These are phyloP conservation scores for Candida andamanensis DNA, from an alignment of 805 yeast species.

Conservation along the genomic window DNA sequence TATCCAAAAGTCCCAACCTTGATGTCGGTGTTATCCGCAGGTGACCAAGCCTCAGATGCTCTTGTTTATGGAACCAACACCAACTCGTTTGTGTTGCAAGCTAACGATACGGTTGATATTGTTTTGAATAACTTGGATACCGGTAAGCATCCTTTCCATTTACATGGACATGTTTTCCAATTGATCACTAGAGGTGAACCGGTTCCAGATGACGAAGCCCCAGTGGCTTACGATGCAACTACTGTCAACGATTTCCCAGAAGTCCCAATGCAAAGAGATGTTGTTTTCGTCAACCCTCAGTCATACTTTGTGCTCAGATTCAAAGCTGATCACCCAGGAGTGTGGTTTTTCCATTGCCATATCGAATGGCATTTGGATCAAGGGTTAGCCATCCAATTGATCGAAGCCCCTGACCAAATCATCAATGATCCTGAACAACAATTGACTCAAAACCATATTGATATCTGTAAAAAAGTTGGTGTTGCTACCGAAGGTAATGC, in stretches of 20 bases:
- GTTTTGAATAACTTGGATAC: constrained; percentile 77
- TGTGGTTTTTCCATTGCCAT: constrained; percentile 94
- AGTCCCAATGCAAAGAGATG: constrained; percentile 65
- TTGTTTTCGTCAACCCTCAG: constrained; percentile 60
- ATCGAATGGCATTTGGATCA: constrained; percentile 82
- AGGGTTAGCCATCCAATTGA: constrained; percentile 66
- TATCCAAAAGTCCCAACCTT: constrained; percentile 70
- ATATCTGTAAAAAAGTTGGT: constrained; percentile 55
- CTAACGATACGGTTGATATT: constrained; percentile 65
- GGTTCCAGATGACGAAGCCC: constrained; percentile 49
- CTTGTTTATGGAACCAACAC: constrained; percentile 72
- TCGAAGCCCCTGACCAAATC: constrained; percentile 63
- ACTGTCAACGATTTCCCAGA: constrained; percentile 45
- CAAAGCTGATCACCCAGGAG: constrained; percentile 83
- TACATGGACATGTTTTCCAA: constrained; percentile 72
- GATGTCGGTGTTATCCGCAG: constrained; percentile 57
- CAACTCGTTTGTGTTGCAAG: constrained; percentile 54
- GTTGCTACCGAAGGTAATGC: constrained; percentile 72
- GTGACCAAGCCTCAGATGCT: constrained; percentile 50
- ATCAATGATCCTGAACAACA: constrained; percentile 41
- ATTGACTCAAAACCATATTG: constrained; percentile 55
- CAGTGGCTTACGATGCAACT: constrained; percentile 39
- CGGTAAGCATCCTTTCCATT: constrained; percentile 75
- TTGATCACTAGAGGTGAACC: constrained; percentile 49
- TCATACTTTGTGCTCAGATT: constrained; percentile 69